A percentile compares a stretch with the other conserved stretches of the same genome.
Evolutionary conservation across 2,329 filamentous ascomycete species (phyloP).

Genomic region (Colletotrichum echinochloae): DNA sequence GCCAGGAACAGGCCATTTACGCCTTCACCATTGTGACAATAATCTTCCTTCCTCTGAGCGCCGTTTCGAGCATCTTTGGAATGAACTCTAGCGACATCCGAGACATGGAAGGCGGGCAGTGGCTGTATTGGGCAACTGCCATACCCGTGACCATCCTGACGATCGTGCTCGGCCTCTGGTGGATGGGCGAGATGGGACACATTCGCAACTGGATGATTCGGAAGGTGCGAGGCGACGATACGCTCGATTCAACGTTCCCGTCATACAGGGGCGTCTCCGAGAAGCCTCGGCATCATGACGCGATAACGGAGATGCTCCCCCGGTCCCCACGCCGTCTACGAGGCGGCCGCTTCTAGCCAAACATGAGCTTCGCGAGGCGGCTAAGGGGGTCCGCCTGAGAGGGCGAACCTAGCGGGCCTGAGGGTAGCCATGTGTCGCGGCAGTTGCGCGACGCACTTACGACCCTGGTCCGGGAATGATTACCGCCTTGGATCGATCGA

Average conservation of each 20-base stretch:
- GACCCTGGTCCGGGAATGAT: background rate
- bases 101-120: conserved; percentile 61
- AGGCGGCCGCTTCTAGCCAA: conserved; percentile 14
- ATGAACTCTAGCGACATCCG: conserved; percentile 66
- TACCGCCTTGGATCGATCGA: conserved; percentile 31
- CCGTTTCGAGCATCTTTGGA: conserved; percentile 62
- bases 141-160: conserved; percentile 59
- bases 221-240: conserved; percentile 22
- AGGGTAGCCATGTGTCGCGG: conserved; percentile 9
- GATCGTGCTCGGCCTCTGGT: conserved; percentile 55
- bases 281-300: conserved; percentile 20
- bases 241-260: conserved; percentile 1
- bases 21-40: conserved; percentile 64
- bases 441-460: background rate
- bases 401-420: conserved; percentile 51
- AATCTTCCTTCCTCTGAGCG: conserved; percentile 60
- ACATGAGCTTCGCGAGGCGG: conserved; percentile 22
- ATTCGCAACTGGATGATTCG: conserved; percentile 43
- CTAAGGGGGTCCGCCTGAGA: conserved; percentile 17
- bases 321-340: conserved; percentile 12
- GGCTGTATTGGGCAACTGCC: conserved; percentile 63
- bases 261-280: conserved; percentile 3
- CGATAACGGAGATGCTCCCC: background rate
- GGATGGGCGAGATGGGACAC: conserved; percentile 57
- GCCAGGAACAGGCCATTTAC: conserved; percentile 61